phyloP scores from a whole-genome alignment of 371 early-diverging fungal species.

The Lichtheimia ramosa region DNA sequence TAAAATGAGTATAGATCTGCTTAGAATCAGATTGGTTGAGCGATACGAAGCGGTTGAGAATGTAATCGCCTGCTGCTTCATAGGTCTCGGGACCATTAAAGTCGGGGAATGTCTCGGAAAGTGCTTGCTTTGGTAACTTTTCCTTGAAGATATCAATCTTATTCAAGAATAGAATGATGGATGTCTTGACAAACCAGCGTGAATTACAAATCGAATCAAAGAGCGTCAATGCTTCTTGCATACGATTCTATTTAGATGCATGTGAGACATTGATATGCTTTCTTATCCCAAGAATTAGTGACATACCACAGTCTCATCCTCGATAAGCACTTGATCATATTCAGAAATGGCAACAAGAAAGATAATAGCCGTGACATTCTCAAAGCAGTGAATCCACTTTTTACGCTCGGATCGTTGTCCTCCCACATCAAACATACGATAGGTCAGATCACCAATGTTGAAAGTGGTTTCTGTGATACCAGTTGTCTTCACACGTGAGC shows the following conservation, averaged over 20 bases:
- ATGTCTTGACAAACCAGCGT: constrained; percentile 92
- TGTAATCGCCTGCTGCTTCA: constrained; percentile 38
- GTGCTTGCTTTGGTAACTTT: constrained; percentile 80
- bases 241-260: constrained; percentile 72
- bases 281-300: not conserved
- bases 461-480: constrained; percentile 90
- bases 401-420: constrained; percentile 93
- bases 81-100: constrained; percentile 50
- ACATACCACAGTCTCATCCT: constrained; percentile 89
- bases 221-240: constrained; percentile 94
- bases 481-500: constrained; percentile 87
- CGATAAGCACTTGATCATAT: constrained; percentile 94
- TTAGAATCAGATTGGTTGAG: constrained; percentile 75
- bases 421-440: constrained; percentile 94
- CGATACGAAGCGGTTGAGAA: constrained; percentile 69
- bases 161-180: constrained; percentile 95
- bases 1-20: constrained; percentile 88
- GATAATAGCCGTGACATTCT: constrained; percentile 94
- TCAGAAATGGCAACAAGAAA: constrained; percentile 95
- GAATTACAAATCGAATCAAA: constrained; percentile 97
- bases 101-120: constrained; percentile 75
- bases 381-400: constrained; percentile 96
- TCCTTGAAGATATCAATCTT: constrained; percentile 95
- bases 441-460: constrained; percentile 80
- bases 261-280: not conserved